Conservation (phyloP, 2,329 filamentous ascomycete species). For the Claviceps quebecensis region DNA sequence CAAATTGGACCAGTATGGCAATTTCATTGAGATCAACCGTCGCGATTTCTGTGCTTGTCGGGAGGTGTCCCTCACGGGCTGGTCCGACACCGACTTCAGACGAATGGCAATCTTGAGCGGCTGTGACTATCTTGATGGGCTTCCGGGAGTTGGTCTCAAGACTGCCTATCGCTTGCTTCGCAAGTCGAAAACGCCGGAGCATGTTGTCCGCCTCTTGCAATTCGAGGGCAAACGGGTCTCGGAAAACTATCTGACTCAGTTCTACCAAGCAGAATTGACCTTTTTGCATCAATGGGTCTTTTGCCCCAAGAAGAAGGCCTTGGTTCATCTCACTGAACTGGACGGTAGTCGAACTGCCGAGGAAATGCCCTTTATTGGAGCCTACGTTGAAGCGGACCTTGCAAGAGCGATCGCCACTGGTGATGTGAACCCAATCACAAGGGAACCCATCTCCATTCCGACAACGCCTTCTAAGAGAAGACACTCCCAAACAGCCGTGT, state of each 20-base stretch:
- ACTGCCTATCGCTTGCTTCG: conserved; percentile 83
- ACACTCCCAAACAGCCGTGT: conserved; percentile 21
- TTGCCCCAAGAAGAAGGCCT: conserved; percentile 54
- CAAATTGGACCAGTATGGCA: conserved; percentile 86
- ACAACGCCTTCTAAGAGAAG: conserved; percentile 28
- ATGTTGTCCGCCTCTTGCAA: conserved; percentile 65
- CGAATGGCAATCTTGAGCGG: conserved; percentile 94
- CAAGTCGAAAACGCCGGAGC: conserved; percentile 79
- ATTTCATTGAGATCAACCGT: conserved; percentile 83
- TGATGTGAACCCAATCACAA: conserved; percentile 82
- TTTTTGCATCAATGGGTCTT: conserved; percentile 93
- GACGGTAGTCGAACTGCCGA: conserved; percentile 48
- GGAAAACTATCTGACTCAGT: conserved; percentile 64
- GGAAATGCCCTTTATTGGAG: conserved; percentile 71
- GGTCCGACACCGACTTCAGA: conserved; percentile 83
- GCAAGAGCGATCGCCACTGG: conserved; percentile 66
- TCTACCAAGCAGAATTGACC: conserved; percentile 77
- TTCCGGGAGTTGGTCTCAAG: conserved; percentile 79
- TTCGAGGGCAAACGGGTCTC: conserved; percentile 86
- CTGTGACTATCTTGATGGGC: conserved; percentile 84
- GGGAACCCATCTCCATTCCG: conserved; percentile 41
- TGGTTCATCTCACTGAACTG: conserved; percentile 64
- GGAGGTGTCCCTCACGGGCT: conserved; percentile 78
- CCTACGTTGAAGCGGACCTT: conserved; percentile 51
- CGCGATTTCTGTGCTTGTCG: conserved; percentile 78